Evolutionary conservation across 2,329 filamentous ascomycete species (phyloP), one percentile per base, ranked within the genome.

Genomic region (Fusarium sp.): DNA sequence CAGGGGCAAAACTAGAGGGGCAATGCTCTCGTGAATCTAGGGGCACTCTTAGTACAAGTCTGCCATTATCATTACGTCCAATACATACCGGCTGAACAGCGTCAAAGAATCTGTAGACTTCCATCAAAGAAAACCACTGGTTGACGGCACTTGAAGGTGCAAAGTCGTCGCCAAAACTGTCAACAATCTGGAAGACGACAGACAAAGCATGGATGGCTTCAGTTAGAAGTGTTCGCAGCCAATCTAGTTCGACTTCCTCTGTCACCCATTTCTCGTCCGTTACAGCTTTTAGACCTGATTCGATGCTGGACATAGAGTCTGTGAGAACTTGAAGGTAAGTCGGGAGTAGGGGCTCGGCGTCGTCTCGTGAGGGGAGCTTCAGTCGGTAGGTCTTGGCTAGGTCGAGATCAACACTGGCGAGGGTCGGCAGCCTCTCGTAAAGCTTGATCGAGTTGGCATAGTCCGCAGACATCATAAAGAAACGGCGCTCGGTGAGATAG

Each of bases 181-280:
- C 91, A 38, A 94, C 82, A n/a, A 93, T 85, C 73, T 94, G 87
- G 74, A 95, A 93, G 29, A 94, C 83, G 21, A 94, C 85, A 54
- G 94, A 91, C 80, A 96, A 85, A 44, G 91, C 87, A 78, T 96
- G 92, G 42, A 92, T 85, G 46, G 92, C 87, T 80, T 97, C 94
- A 19, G 90, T 89, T 27, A 94, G 83, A 31, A 90, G 83, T 10
- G 87, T 90, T 60, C 86, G 86, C 29, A 87, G 81, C 90, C 92
- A 95, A 57, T 88, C 84, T 11, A 86, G 54, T 66, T 88, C 86
- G 16, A 88, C 73, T 39, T 88, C 86, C 29, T 90, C 89, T 3
- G 86, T 84, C 41, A 85, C 78, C 61, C 87, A 78, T 39, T 79
- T 77, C 25, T 88, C 85, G 46, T 89, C 86, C 27, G 86, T 85